Conservation (phyloP, 2,329 filamentous ascomycete genomes). For the Coleophoma eucalyptorum region DNA sequence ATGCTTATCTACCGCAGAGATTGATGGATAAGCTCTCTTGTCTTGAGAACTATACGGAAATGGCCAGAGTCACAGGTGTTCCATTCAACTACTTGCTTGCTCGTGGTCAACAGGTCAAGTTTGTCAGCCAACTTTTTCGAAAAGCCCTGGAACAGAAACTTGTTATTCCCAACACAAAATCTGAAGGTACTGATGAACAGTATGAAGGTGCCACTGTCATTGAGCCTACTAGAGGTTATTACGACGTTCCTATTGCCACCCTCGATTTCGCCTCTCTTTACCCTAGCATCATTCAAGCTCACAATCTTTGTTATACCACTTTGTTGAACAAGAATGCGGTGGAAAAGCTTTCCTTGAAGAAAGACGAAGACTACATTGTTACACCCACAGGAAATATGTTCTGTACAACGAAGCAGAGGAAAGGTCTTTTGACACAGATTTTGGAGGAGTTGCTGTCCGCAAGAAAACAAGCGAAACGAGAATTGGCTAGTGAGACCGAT, state of each 20-base stretch:
- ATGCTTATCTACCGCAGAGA: constrained; percentile 90
- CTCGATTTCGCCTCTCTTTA: constrained; percentile 99
- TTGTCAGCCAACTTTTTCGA: constrained; percentile 93
- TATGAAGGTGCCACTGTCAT: constrained; percentile 99
- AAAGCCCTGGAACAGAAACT: constrained; percentile 92
- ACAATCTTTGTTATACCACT: constrained; percentile 97
- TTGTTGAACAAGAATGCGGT: constrained; percentile 75
- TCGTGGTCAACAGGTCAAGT: constrained; percentile 94
- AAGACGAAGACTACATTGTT: constrained; percentile 93
- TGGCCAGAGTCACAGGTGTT: constrained; percentile 98
- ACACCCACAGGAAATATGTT: constrained; percentile 95
- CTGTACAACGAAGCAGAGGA: constrained; percentile 81
- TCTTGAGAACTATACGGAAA: constrained; percentile 98
- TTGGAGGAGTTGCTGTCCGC: constrained; percentile 88
- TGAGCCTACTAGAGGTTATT: constrained; percentile 89
- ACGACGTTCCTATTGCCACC: constrained; percentile 91
- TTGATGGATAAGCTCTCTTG: constrained; percentile 98
- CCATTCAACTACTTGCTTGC: constrained; percentile 93
- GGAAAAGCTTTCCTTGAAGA: constrained; percentile 71
- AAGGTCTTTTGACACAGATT: constrained; percentile 92
- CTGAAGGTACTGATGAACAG: constrained; percentile 73
- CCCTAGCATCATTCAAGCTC: constrained; percentile 97
- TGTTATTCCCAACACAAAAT: constrained; percentile 82
- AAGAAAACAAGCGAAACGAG: constrained; percentile 90
- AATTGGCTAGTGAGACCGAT: constrained; percentile 83